Evolutionary conservation across 73 alveolate genomes (phyloP).

Genomic region (Paramecium tetraurelia): DNA sequence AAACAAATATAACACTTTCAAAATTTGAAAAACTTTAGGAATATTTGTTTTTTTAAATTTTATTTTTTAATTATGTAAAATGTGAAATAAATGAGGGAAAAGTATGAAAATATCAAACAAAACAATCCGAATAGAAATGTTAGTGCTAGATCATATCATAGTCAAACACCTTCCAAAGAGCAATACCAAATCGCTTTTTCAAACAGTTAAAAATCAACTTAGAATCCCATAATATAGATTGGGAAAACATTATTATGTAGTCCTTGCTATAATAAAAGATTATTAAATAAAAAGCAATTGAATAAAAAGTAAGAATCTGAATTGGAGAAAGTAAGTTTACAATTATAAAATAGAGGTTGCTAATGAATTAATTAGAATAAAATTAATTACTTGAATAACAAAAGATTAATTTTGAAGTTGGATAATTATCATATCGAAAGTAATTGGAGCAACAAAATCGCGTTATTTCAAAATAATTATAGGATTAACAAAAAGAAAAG

Average conservation of each 20-base stretch:
- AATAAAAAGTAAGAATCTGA: background rate
- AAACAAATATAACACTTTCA: background rate
- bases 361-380: background rate
- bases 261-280: constrained; percentile 25
- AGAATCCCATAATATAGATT: background rate
- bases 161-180: background rate
- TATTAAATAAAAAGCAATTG: background rate
- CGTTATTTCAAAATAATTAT: background rate
- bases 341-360: background rate
- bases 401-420: background rate
- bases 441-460: background rate
- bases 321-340: background rate
- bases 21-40: background rate
- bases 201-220: background rate
- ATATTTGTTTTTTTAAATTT: background rate
- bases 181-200: background rate
- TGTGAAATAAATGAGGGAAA: background rate
- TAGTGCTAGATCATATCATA: background rate
- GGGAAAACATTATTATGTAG: background rate
- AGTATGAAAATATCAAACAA: background rate
- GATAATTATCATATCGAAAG: background rate
- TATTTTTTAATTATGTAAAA: background rate
- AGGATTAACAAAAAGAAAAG: background rate
- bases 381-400: background rate
- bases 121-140: background rate